phyloP scores from a whole-genome alignment of 331 rosid species.

The Spiraea crenata region DNA sequence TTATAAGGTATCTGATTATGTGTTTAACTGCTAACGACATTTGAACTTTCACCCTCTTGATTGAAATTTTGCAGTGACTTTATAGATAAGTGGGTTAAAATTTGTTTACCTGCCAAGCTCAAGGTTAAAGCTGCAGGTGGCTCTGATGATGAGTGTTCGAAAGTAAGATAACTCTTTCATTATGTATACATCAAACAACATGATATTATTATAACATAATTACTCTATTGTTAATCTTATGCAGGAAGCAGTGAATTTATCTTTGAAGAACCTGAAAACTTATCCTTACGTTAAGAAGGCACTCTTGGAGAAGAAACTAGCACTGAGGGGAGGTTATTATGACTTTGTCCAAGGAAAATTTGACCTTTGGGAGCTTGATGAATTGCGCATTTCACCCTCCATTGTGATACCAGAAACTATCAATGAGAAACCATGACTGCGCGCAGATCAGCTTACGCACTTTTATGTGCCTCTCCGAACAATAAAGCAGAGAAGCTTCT shows the following conservation, averaged over 20 bases:
- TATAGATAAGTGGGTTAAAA: conserved; percentile 65
- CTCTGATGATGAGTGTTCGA: conserved; percentile 13
- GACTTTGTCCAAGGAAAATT: conserved; percentile 57
- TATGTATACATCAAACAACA: no score
- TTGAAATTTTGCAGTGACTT: conserved; percentile 46
- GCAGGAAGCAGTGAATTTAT: conserved; percentile 66
- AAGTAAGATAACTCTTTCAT: conserved; percentile 12
- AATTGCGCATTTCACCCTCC: conserved; percentile 15
- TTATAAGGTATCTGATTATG: background rate
- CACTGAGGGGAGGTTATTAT: conserved; percentile 50
- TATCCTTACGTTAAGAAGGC: conserved; percentile 47
- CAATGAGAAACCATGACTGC: no score
- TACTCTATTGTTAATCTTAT: background rate
- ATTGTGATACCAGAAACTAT: no score
- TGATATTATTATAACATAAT: no score
- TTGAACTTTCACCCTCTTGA: background rate
- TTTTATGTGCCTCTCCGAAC: no score
- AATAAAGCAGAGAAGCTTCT: no score
- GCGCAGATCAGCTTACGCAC: no score
- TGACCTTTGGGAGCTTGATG: conserved; percentile 41
- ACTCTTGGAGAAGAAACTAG: conserved; percentile 22
- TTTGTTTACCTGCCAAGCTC: conserved; percentile 40
- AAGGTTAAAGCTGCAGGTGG: conserved; percentile 29
- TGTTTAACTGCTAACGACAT: background rate
- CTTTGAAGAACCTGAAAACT: conserved; percentile 41